Conservation (phyloP, 495 filamentous ascomycete genomes). For the Xylaria venustula region DNA sequence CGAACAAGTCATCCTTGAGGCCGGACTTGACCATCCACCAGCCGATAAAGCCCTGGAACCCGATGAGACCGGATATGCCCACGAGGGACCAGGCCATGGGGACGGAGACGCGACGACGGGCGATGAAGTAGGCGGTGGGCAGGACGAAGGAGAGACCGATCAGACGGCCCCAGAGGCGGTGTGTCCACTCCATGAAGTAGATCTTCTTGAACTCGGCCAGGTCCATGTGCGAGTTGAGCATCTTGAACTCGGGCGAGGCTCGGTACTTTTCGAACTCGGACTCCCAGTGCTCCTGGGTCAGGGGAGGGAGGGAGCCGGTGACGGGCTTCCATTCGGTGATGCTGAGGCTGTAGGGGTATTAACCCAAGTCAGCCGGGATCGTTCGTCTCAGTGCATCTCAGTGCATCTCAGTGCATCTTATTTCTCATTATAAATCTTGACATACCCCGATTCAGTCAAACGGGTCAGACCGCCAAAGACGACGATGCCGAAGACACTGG, state of each 20-base stretch:
- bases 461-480: slow-evolving; percentile 91
- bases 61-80: slow-evolving; percentile 85
- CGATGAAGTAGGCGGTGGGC: slow-evolving; percentile 85
- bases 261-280: slow-evolving; percentile 89
- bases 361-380: neutral
- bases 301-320: slow-evolving; percentile 86
- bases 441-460: slow-evolving; percentile 91
- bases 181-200: slow-evolving; percentile 99
- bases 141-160: slow-evolving; percentile 87
- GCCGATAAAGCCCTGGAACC: slow-evolving; percentile 90
- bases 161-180: slow-evolving; percentile 92
- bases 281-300: slow-evolving; percentile 75
- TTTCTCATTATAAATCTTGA: too few relatives aligned
- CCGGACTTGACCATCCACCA: slow-evolving; percentile 99
- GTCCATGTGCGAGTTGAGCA: slow-evolving; percentile 88
- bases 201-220: slow-evolving; percentile 95
- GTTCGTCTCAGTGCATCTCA: too few relatives aligned
- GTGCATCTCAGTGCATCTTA: too few relatives aligned
- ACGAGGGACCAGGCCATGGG: slow-evolving; percentile 74
- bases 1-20: slow-evolving; percentile 90
- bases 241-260: slow-evolving; percentile 84
- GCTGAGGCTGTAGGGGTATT: slow-evolving; percentile 62
- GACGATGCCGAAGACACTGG: slow-evolving; percentile 92
- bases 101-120: slow-evolving; percentile 71
- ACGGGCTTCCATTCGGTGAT: slow-evolving; percentile 99